Evolutionary conservation across 2,329 filamentous ascomycete species (phyloP).

Genomic region (Cadophora malorum): DNA sequence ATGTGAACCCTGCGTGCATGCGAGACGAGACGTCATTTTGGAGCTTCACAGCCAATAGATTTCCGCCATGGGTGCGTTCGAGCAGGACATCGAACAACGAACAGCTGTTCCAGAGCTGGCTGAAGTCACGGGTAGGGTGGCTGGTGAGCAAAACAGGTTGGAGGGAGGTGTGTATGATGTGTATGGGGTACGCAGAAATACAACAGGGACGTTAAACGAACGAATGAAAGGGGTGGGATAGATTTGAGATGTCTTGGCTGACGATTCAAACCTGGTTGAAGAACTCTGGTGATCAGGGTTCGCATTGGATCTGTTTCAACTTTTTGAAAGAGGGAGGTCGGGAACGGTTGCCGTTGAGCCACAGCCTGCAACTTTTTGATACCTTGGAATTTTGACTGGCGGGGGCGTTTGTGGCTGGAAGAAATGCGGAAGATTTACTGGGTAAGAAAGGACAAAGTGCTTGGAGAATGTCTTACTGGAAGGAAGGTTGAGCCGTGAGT

Average conservation of each 20-base stretch:
- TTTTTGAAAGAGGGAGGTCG: neutral
- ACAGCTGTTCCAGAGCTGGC: neutral
- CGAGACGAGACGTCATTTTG: constrained; percentile 7
- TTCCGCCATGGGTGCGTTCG: neutral
- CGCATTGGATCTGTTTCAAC: neutral
- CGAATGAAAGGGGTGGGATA: neutral
- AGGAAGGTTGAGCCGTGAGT: neutral
- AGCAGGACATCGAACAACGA: neutral
- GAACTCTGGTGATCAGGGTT: neutral
- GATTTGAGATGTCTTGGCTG: constrained; percentile 19
- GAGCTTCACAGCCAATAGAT: constrained; percentile 9
- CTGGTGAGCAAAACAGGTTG: constrained; percentile 4
- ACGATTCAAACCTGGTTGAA: constrained; percentile 14
- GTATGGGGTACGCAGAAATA: neutral
- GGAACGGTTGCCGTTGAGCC: constrained; percentile 6
- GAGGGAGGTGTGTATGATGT: neutral
- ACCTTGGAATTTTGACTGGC: neutral
- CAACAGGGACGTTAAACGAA: neutral
- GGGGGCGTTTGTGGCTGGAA: constrained; percentile 11
- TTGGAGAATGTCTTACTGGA: neutral
- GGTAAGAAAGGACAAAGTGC: neutral
- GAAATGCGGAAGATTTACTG: neutral
- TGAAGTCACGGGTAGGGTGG: neutral
- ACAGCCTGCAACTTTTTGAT: neutral
- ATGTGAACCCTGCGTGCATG: neutral